A percentile compares a stretch with the other conserved stretches of the same genome.
These are phyloP conservation scores for Colletotrichum sp. DNA, from an alignment of 2,329 filamentous ascomycete genomes.

Conservation along the genomic window DNA sequence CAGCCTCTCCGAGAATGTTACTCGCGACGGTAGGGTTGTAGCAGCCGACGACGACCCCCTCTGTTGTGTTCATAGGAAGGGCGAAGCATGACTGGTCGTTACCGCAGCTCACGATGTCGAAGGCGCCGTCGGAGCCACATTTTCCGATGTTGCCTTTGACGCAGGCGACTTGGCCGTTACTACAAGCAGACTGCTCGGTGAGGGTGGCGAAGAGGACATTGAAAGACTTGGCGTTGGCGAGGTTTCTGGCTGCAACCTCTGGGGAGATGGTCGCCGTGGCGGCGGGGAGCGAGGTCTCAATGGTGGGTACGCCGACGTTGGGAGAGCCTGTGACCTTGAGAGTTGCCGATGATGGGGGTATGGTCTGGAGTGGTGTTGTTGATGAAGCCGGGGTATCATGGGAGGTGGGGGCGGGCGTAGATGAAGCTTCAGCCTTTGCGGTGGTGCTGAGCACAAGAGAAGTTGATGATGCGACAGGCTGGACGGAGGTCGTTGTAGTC, in stretches of 20 bases:
- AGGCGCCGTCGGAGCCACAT: conserved; percentile 48
- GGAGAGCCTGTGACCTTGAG: conserved; percentile 36
- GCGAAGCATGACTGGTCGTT: conserved; percentile 52
- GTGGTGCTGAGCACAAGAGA: not conserved
- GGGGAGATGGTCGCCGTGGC: conserved; percentile 46
- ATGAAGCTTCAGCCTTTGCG: not conserved
- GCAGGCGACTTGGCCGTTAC: conserved; percentile 53
- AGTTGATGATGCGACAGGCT: not conserved
- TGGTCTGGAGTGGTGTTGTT: not conserved
- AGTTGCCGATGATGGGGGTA: not conserved
- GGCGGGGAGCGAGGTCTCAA: conserved; percentile 36
- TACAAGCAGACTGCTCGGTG: conserved; percentile 52
- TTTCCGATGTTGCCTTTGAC: conserved; percentile 53
- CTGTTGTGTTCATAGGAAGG: conserved; percentile 54
- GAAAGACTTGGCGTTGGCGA: conserved; percentile 47
- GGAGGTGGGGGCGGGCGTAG: not conserved
- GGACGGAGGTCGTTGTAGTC: not conserved
- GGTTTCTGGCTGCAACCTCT: conserved; percentile 47
- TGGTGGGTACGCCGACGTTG: conserved; percentile 46
- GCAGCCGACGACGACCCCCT: conserved; percentile 56
- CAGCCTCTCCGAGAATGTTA: conserved; percentile 43
- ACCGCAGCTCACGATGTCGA: conserved; percentile 44
- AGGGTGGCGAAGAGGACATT: conserved; percentile 53
- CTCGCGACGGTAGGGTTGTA: conserved; percentile 43
- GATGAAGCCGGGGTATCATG: not conserved